Evolutionary conservation across 371 early-diverging fungal species (phyloP).

Genomic region (Mortierella sp.): DNA sequence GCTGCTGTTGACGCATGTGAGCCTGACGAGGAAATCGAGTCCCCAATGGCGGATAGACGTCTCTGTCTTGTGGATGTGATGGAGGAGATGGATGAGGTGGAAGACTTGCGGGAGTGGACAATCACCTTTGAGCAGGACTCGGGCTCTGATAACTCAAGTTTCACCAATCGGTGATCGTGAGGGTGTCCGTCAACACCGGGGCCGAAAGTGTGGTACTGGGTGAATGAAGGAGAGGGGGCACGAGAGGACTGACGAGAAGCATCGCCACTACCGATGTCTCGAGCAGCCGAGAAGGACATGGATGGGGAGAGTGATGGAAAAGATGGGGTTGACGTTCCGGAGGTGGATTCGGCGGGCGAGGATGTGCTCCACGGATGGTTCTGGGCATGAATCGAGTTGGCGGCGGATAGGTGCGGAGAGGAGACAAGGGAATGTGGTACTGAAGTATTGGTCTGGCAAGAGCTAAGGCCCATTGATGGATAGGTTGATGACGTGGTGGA

Average conservation of each 20-base stretch:
- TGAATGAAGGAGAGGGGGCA: slow-evolving; percentile 23
- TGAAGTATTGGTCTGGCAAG: neutral
- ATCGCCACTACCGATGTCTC: slow-evolving; percentile 10
- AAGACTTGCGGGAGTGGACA: slow-evolving; percentile 32
- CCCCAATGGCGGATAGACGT: slow-evolving; percentile 28
- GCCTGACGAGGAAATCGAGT: slow-evolving; percentile 7
- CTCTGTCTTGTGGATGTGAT: slow-evolving; percentile 18
- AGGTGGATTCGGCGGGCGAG: no score
- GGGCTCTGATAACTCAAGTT: no score
- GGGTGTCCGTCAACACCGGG: no score
- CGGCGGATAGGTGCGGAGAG: neutral
- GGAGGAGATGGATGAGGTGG: slow-evolving; percentile 40
- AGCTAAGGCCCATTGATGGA: neutral
- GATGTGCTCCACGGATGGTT: slow-evolving; percentile 11
- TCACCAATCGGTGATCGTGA: neutral
- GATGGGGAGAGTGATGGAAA: slow-evolving; percentile 37
- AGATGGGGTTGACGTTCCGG: slow-evolving; percentile 43
- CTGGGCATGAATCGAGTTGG: neutral
- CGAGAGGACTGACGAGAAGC: no score
- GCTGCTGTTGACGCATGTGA: neutral
- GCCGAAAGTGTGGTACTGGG: no score
- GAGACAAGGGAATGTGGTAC: neutral
- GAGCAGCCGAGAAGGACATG: slow-evolving; percentile 18
- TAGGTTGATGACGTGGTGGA: slow-evolving; percentile 5
- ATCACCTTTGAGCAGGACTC: slow-evolving; percentile 13